Base-by-base conservation (phyloP, 73 alveolate genomes). In the Breviolum minutum region DNA sequence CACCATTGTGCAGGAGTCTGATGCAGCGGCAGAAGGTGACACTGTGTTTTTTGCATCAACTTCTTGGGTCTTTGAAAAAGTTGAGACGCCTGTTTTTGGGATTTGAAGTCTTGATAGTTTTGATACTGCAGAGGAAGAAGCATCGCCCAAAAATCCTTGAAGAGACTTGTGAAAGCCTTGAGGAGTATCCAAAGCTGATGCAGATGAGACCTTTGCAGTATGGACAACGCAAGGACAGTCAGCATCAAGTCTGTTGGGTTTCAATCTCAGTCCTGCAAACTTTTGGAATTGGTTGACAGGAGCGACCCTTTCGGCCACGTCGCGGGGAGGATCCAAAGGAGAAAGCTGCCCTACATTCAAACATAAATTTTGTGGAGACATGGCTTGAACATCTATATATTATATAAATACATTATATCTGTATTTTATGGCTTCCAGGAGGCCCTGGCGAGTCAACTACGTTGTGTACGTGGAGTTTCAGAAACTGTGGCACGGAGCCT, bases 141-240 rank as follows among this genome's bases (percentile, higher is more conserved):
- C 54, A 3, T 40, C 54, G 54, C 54, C 54, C 54, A 40, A 40
- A 40, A 40, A 40, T 40, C 3, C 54, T 40, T 40, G 54, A 40
- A 40, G 54, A 40, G 54, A 40, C 54, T 40, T 40, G 54, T 40
- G 54, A 40, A 40, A 40, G 54, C 54, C 54, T n/a, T 27, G 19
- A 86, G 94, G 94, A 86, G 94, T 63, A 86, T 63, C 94, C 94
- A 86, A 86, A 86, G 94, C 29, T 86, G 79, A 29, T 86, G 62
- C 77, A 86, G 94, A 86, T 86, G 94, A 86, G 79, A 61, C 94
- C 94, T 29, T 86, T 86, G 94, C 94, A 86, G 94, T 86, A 86
- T 30, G 12, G 63, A 48, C 8, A 9, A 5, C 93, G 93, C 62
- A 84, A 84, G 93, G 93, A 54, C 76, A 26, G 30, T 17, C 48